Evolutionary conservation across 78 protist species (phyloP), one percentile per base, ranked within the genome.

Genomic region (Dictyostelium purpureum): DNA sequence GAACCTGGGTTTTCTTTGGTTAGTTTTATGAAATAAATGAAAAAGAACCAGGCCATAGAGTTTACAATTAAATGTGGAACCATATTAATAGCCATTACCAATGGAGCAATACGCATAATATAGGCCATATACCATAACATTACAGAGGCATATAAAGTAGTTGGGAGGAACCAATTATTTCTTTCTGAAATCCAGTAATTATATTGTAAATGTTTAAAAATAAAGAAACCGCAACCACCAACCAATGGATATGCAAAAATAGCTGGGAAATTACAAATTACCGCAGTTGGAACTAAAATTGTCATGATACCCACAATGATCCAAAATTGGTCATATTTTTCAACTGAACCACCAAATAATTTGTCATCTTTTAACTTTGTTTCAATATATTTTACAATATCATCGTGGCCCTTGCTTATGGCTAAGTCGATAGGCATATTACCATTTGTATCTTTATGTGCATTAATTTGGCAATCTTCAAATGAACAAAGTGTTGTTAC

Each of bases 111-210:
- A 12, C n/a, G 14, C 2, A 79, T 7, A 2, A 79, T 4, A 35
- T 79, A 79, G 6, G 45, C 1, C 7, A 65, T 18, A 35, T 79
- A 79, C 88, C 88, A 79, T 33, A 65, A 24, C 0, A 67, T 40
- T 24, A 51, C 51, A 49, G 77, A 65, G 12, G n/a, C 4, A 31
- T 66, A 79, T 43, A 79, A 19, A n/a, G 65, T 65, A 0, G 88
- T 31, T 31, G 88, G 88, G 26, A 57, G 31, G 19, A 47, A 79
- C 56, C 75, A 43, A 35, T 79, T 79, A 26, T 79, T 79, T 31
- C 71, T 40, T 38, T 79, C 88, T n/a, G 88, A 77, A 31, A 79
- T 37, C 88, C 88, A 79, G 65, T 79, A 79, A 4, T 79, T 79
- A 7, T 37, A 31, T 1, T 26, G 28, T 19, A 79, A 18, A n/a